phyloP scores from a whole-genome alignment of 2,329 filamentous ascomycete species.

The Ophiostoma pallidulum region DNA sequence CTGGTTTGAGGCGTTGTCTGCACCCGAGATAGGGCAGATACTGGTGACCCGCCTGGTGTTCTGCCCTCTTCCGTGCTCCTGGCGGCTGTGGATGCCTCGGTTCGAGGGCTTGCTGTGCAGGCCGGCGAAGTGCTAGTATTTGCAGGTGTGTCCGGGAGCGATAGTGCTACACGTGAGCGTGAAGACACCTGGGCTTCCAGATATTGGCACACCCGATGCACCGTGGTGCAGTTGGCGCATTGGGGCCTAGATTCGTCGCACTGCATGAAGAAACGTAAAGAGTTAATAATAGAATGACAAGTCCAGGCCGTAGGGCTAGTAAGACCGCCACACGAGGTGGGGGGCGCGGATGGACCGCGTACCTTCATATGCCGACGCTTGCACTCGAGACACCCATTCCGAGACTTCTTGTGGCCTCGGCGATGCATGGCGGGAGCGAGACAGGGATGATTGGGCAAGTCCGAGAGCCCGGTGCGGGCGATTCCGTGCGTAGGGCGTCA shows the following conservation, averaged over 20 bases:
- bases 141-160: background rate
- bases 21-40: background rate
- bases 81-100: conserved; percentile 7
- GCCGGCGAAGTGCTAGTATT: conserved; percentile 9
- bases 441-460: background rate
- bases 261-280: conserved; percentile 11
- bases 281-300: too few species aligned
- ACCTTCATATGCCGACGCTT: conserved; percentile 26
- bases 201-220: conserved; percentile 21
- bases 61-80: background rate
- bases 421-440: conserved; percentile 11
- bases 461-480: background rate
- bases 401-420: conserved; percentile 22
- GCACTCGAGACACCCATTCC: conserved; percentile 25
- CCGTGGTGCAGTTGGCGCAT: conserved; percentile 24
- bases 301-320: too few species aligned
- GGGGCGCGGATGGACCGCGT: background rate
- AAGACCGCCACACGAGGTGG: too few species aligned
- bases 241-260: conserved; percentile 25
- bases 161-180: background rate
- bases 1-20: conserved; percentile 5
- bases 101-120: background rate
- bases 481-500: background rate
- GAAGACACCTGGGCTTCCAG: conserved; percentile 1
- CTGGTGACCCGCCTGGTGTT: conserved; percentile 1